Evolutionary conservation across 352 stramenopile species (phyloP).

Genomic region (Globisporangium lucens): DNA sequence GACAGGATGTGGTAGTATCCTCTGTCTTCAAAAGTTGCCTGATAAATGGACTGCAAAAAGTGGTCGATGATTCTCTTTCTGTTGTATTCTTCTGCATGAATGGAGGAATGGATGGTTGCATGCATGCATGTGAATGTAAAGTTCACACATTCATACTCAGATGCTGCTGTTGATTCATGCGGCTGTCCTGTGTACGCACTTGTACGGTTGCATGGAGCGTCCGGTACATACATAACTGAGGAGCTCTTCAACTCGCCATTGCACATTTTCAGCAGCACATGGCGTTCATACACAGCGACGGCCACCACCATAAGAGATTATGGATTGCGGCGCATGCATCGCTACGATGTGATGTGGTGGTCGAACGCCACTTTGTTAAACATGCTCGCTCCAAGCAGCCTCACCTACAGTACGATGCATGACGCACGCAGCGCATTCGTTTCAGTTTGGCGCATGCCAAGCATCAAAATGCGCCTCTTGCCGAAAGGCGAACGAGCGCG

Average conservation of each 20-base stretch:
- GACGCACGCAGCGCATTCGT: neutral
- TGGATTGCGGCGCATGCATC: too few species aligned
- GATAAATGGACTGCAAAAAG: too few species aligned
- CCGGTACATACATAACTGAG: neutral
- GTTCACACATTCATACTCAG: neutral
- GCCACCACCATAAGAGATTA: too few species aligned
- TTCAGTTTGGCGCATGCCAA: neutral
- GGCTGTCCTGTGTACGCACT: neutral
- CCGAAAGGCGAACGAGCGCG: neutral
- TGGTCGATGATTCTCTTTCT: too few species aligned
- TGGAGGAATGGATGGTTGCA: too few species aligned
- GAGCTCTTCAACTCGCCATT: neutral
- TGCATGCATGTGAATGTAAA: neutral
- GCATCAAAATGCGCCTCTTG: neutral
- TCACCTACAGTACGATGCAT: neutral
- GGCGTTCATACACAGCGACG: too few species aligned
- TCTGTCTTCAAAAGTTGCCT: too few species aligned
- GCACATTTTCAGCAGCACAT: too few species aligned
- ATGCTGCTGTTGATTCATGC: neutral
- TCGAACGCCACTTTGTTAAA: neutral
- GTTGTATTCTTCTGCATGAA: too few species aligned
- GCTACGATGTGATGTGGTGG: too few species aligned
- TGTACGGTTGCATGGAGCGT: neutral
- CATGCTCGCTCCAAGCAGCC: neutral
- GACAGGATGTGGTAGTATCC: too few species aligned